Percentiles rank a stretch among this genome's conserved stretches.
These are phyloP conservation scores for Berberis vulgaris DNA, from an alignment of 164 flowering plant species.

Conservation along the genomic window DNA sequence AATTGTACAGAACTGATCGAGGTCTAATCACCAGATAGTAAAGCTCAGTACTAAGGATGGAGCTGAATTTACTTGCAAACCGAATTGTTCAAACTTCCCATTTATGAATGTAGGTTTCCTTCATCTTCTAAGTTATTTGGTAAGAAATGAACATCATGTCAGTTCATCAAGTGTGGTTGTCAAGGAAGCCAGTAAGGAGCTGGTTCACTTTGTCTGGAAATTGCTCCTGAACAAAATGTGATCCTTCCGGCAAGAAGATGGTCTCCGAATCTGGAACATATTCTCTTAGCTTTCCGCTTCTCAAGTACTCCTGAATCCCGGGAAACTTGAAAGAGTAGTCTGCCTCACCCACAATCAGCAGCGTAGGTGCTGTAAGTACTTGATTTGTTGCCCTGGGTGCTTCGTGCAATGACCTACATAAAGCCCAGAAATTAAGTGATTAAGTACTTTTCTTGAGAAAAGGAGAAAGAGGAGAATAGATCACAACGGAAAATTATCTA, in stretches of 20 bases:
- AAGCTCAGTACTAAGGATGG: too few species aligned
- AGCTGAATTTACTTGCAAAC: too few species aligned
- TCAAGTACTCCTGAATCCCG: slow-evolving; percentile 41
- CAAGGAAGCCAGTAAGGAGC: slow-evolving; percentile 33
- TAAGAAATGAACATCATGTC: too few species aligned
- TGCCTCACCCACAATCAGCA: slow-evolving; percentile 40
- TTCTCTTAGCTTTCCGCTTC: slow-evolving; percentile 26
- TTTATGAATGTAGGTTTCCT: too few species aligned
- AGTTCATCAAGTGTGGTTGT: not conserved
- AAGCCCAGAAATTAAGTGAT: not conserved
- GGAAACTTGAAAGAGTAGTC: slow-evolving; percentile 43
- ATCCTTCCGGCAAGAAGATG: slow-evolving; percentile 34
- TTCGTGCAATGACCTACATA: slow-evolving; percentile 1
- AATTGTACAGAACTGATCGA: too few species aligned
- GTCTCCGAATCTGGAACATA: slow-evolving; percentile 35
- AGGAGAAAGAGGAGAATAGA: not conserved
- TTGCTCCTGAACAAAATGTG: slow-evolving; percentile 52
- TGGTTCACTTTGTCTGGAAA: slow-evolving; percentile 44
- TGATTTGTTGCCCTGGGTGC: slow-evolving; percentile 7
- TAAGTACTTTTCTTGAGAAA: not conserved
- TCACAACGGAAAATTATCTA: not conserved
- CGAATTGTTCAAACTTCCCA: too few species aligned
- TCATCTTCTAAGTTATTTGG: too few species aligned
- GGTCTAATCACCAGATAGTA: too few species aligned
- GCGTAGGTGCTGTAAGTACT: slow-evolving; percentile 24